Base-by-base conservation (phyloP, 441 rosid species). In the Populus hybrid region DNA sequence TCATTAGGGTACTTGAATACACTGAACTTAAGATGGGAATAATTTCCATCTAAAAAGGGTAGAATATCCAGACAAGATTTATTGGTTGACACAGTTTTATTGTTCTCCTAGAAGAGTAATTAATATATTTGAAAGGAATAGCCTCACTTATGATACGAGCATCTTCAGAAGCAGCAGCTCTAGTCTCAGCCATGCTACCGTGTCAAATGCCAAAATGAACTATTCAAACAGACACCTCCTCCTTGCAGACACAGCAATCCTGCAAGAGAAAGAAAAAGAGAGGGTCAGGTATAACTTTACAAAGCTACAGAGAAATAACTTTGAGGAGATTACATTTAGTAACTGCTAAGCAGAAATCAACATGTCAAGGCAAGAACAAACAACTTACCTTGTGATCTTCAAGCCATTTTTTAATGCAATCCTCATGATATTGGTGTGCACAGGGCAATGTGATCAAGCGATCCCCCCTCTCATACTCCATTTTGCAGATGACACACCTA, bases 191-290 rank as follows among this genome's bases (percentile, higher is more conserved):
- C 26, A 59, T 3, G 65, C 10, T 59, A 59, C 64, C 11, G 9
- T 26, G 7, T 42, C 74, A 40, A 46, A 7, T 24, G 40, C 70
- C 70, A 67, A 28, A 30, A 34, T 11, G 36, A 67, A 67, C 4
- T 8, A 32, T 10, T 40, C 16, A n/a, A 28, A 70, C 59, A 67
- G 19, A 36, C 65, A 67, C 80, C 36, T 72, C 80, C 72, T 7
- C 23, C 12, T 72, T 78, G 76, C 80, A 72, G 65, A 78, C 53
- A 50, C 80, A 67, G 42, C 80, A 78, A 32, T 14, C 63, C 80
- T 78, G 76, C 36, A 14, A 36, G 26, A 6, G 14, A n/a, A 21
- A 6, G 21, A 40, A 21, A 32, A 26, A 19, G 6, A 14, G 69
- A 26, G 69, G 32, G 18, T 28, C 69, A 66, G 69, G 18, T 10